phyloP scores from a whole-genome alignment of 805 yeast species.

The Sugiyamaella lignohabitans region DNA sequence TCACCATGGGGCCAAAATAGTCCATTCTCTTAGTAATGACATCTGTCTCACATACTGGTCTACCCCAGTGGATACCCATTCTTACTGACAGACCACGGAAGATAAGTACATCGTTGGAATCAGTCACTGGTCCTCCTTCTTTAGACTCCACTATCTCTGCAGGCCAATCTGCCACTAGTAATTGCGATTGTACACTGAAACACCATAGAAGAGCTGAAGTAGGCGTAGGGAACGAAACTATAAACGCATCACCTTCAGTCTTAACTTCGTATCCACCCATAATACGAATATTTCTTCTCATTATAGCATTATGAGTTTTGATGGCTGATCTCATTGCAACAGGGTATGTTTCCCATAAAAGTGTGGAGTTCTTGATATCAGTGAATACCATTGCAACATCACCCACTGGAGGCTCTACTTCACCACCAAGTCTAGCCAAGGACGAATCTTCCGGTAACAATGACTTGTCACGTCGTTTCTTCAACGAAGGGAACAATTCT shows the following conservation, averaged over 20 bases:
- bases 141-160: constrained; percentile 76
- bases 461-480: constrained; percentile 46
- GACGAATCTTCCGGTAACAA: constrained; percentile 63
- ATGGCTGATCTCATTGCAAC: constrained; percentile 95
- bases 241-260: constrained; percentile 98
- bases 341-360: constrained; percentile 89
- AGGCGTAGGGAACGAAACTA: constrained; percentile 94
- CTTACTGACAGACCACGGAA: constrained; percentile 90
- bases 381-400: constrained; percentile 94
- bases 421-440: constrained; percentile 70
- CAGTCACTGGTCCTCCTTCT: constrained; percentile 77
- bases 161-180: constrained; percentile 91
- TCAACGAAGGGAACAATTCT: constrained; percentile 28
- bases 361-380: constrained; percentile 90
- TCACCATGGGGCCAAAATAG: constrained; percentile 98
- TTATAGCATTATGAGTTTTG: constrained; percentile 84
- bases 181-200: constrained; percentile 80
- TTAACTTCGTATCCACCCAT: constrained; percentile 98
- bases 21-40: constrained; percentile 96
- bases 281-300: constrained; percentile 87
- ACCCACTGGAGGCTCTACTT: constrained; percentile 91
- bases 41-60: constrained; percentile 93
- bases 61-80: constrained; percentile 99
- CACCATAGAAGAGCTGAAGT: constrained; percentile 91
- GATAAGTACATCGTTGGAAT: constrained; percentile 49